Percentiles rank a stretch among this genome's conserved stretches.
Evolutionary conservation across 768 basidiomycete species (phyloP).

Genomic region (Suillus paluster): DNA sequence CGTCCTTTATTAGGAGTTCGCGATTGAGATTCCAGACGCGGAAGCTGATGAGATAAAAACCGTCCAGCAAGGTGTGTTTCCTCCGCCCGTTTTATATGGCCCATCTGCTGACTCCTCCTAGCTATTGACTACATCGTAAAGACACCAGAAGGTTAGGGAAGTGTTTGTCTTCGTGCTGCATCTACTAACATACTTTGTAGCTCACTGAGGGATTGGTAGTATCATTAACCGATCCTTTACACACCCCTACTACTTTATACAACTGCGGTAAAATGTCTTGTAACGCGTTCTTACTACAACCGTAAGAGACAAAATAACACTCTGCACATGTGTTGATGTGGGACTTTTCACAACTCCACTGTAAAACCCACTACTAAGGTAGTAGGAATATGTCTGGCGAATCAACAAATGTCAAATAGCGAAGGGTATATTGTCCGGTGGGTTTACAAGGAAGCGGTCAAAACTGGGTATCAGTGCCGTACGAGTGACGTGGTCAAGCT

Average conservation of each 20-base stretch:
- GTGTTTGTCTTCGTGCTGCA: slow-evolving; percentile 11
- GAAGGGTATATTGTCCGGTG: no score
- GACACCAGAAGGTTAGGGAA: slow-evolving; percentile 78
- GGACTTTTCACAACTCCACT: no score
- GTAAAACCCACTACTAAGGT: no score
- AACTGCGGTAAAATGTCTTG: background rate
- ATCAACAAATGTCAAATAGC: background rate
- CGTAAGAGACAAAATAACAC: background rate
- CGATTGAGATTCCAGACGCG: slow-evolving; percentile 95
- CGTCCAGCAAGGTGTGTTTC: slow-evolving; percentile 79
- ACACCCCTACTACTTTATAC: background rate
- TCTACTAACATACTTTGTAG: slow-evolving; percentile 36
- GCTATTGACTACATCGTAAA: slow-evolving; percentile 95
- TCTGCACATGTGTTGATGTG: no score
- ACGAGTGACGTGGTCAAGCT: background rate
- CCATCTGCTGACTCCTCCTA: slow-evolving; percentile 34
- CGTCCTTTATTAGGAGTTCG: slow-evolving; percentile 72
- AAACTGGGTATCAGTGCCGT: background rate
- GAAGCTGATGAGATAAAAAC: slow-evolving; percentile 96
- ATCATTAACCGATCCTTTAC: background rate
- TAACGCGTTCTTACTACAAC: background rate
- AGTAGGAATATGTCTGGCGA: background rate
- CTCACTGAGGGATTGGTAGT: slow-evolving; percentile 44
- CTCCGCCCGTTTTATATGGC: background rate
- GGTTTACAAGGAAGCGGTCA: no score